Percentiles rank a stretch among this genome's conserved stretches.
phyloP scores from a whole-genome alignment of 495 filamentous ascomycete genomes.

The Penicillium verhagenii region DNA sequence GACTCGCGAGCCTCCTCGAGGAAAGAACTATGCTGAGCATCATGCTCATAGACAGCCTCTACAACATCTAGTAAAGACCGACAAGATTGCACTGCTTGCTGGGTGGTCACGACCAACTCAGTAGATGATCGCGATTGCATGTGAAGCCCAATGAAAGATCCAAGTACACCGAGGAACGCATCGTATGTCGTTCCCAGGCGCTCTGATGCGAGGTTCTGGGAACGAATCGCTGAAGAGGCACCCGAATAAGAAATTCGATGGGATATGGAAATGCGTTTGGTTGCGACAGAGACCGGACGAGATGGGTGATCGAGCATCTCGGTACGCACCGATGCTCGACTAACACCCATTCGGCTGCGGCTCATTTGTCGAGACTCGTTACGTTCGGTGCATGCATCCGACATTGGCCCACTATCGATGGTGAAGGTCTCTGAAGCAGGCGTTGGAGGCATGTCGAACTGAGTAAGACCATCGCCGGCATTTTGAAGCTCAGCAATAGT shows the following conservation, averaged over 20 bases:
- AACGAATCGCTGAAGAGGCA: slow-evolving; percentile 42
- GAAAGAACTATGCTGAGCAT: slow-evolving; percentile 58
- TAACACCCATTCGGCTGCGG: slow-evolving; percentile 39
- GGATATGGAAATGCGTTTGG: slow-evolving; percentile 55
- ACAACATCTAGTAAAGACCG: slow-evolving; percentile 73
- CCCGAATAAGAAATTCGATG: slow-evolving; percentile 55
- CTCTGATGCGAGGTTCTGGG: slow-evolving; percentile 58
- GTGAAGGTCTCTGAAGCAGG: slow-evolving; percentile 62
- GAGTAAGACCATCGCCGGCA: slow-evolving; percentile 22
- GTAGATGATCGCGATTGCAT: slow-evolving; percentile 84
- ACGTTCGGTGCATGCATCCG: slow-evolving; percentile 28
- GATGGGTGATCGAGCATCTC: slow-evolving; percentile 34
- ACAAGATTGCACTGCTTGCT: slow-evolving; percentile 79
- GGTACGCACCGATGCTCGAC: slow-evolving; percentile 38
- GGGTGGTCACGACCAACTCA: slow-evolving; percentile 71
- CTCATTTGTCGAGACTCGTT: slow-evolving; percentile 38
- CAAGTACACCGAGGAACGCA: slow-evolving; percentile 80
- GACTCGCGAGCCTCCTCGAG: slow-evolving; percentile 68
- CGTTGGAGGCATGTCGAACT: slow-evolving; percentile 60
- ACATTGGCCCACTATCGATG: slow-evolving; percentile 16
- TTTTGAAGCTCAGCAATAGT: slow-evolving; percentile 60
- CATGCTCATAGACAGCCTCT: slow-evolving; percentile 80
- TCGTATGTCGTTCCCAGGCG: slow-evolving; percentile 78
- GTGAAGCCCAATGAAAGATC: slow-evolving; percentile 88
- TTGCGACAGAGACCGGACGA: slow-evolving; percentile 35